Evolutionary conservation across 2,329 filamentous ascomycete genomes (phyloP).

Genomic region (Aciculosporium take): DNA sequence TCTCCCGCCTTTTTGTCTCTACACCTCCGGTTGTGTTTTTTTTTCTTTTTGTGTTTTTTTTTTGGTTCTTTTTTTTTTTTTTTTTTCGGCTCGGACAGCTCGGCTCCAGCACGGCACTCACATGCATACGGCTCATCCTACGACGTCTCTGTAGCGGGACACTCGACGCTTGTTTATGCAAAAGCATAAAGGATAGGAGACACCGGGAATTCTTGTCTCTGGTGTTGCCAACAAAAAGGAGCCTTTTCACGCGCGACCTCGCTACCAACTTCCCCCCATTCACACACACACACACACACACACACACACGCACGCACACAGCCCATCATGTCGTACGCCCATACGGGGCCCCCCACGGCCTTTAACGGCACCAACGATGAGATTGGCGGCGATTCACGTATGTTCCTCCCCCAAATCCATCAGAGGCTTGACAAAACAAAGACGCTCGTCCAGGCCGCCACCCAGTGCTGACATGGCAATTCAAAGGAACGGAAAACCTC

Average conservation of each 20-base stretch:
- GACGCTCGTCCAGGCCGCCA: no score
- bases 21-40: not conserved
- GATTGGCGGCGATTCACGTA: conserved; percentile 67
- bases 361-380: conserved; percentile 52
- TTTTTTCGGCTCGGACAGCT: not conserved
- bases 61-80: not conserved
- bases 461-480: conserved; percentile 2
- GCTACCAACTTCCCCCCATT: not conserved
- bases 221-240: no score
- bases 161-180: no score
- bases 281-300: no score
- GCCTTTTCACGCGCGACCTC: no score
- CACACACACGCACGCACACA: no score
- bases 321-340: conserved; percentile 41
- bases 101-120: not conserved
- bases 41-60: not conserved
- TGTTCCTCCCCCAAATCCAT: conserved; percentile 25
- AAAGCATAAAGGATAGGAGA: no score
- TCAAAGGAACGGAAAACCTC: conserved; percentile 62
- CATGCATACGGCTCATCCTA: not conserved
- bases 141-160: not conserved
- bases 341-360: conserved; percentile 40
- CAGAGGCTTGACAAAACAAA: no score
- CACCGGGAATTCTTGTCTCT: no score
- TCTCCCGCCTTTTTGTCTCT: not conserved